Percentiles rank a stretch among this genome's conserved stretches.
Evolutionary conservation across 805 yeast species (phyloP).

Genomic region (Tetrapisispora taiwanensis): DNA sequence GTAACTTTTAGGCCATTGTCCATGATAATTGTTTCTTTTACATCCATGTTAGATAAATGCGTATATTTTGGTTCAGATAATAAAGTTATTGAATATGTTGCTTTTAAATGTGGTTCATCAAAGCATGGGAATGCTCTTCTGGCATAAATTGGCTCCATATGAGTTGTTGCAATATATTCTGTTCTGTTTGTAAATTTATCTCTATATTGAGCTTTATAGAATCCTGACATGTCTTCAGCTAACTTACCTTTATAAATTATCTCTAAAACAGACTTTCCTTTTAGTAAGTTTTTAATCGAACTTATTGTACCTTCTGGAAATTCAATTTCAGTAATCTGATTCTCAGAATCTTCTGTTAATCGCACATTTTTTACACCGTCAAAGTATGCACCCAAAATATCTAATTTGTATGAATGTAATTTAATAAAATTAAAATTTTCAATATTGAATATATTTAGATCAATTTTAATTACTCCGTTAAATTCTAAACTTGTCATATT

Average conservation of each 20-base stretch:
- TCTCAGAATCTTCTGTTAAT: conserved; percentile 37
- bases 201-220: conserved; percentile 57
- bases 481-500: conserved; percentile 47
- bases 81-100: conserved; percentile 56
- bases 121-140: conserved; percentile 81
- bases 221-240: conserved; percentile 75
- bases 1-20: conserved; percentile 42
- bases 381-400: conserved; percentile 41
- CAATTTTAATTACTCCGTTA: conserved; percentile 45
- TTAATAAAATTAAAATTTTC: conserved; percentile 33
- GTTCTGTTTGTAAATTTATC: conserved; percentile 48
- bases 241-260: conserved; percentile 46
- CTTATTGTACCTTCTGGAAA: conserved; percentile 36
- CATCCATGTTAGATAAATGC: conserved; percentile 63
- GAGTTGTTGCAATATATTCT: conserved; percentile 71
- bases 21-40: conserved; percentile 36
- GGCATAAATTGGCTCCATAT: conserved; percentile 80
- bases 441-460: conserved; percentile 40
- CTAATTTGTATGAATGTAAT: conserved; percentile 58
- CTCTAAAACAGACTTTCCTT: neutral
- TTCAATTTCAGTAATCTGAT: conserved; percentile 53
- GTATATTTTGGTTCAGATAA: conserved; percentile 47
- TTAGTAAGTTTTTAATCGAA: neutral
- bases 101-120: conserved; percentile 79
- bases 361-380: conserved; percentile 31